Evolutionary conservation across 495 filamentous ascomycete species (phyloP).

Genomic region (Neurospora sp.): DNA sequence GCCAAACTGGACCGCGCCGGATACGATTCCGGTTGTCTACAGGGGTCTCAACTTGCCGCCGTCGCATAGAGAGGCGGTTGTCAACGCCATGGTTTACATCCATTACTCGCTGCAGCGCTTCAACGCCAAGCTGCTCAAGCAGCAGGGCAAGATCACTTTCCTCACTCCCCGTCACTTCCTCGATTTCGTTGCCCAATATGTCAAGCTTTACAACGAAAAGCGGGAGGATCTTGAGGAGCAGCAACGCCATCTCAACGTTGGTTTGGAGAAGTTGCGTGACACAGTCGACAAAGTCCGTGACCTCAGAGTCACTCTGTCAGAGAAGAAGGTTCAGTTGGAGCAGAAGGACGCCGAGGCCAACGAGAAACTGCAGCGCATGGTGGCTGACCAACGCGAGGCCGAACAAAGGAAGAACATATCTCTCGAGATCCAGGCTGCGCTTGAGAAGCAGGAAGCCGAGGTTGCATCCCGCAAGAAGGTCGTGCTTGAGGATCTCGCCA

Average conservation of each 20-base stretch:
- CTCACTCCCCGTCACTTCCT: constrained; percentile 95
- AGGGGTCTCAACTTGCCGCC: constrained; percentile 75
- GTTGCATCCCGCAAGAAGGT: constrained; percentile 75
- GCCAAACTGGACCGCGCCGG: constrained; percentile 72
- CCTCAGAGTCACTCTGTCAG: constrained; percentile 75
- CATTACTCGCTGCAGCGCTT: constrained; percentile 88
- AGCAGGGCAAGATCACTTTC: constrained; percentile 82
- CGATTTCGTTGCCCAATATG: constrained; percentile 96
- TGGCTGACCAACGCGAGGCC: constrained; percentile 91
- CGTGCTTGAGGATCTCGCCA: constrained; percentile 79
- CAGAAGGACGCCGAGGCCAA: constrained; percentile 92
- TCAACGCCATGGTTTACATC: constrained; percentile 98
- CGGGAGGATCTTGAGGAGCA: constrained; percentile 97
- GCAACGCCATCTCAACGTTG: constrained; percentile 94
- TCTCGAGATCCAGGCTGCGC: constrained; percentile 72
- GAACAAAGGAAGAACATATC: constrained; percentile 83
- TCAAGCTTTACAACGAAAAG: constrained; percentile 96
- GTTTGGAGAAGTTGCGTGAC: constrained; percentile 93
- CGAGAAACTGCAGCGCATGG: constrained; percentile 93
- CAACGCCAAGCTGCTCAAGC: constrained; percentile 80
- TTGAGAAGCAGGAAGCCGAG: constrained; percentile 85
- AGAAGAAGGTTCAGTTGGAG: constrained; percentile 88
- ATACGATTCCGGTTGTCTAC: constrained; percentile 85
- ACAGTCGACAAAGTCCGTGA: constrained; percentile 97
- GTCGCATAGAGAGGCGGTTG: constrained; percentile 77